A percentile compares a stretch with the other conserved stretches of the same genome.
These are phyloP conservation scores for Orbilia javanica DNA, from an alignment of 2,329 filamentous ascomycete species.

Conservation along the genomic window DNA sequence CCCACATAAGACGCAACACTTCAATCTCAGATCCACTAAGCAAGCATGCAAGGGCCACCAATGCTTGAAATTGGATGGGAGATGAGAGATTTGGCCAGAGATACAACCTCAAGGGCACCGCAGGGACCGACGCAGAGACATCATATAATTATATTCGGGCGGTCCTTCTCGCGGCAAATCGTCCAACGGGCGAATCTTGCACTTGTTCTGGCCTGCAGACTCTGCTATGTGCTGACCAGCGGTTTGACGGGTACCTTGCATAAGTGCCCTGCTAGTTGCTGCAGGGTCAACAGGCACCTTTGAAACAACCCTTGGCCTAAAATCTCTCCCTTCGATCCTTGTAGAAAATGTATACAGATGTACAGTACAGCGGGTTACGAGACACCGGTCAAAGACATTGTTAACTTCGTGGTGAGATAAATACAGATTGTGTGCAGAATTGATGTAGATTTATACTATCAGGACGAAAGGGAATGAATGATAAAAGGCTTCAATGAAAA, in stretches of 20 bases:
- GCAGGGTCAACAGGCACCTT: constrained; percentile 22
- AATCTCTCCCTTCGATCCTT: not conserved
- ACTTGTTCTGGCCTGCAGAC: not conserved
- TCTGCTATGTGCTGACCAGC: not conserved
- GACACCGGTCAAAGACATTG: not conserved
- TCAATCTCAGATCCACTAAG: constrained; percentile 13
- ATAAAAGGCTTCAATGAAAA: constrained; percentile 5
- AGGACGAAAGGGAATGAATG: not conserved
- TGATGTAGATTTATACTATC: not conserved
- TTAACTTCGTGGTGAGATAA: too few species aligned
- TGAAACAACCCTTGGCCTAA: constrained; percentile 19
- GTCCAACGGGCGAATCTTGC: not conserved
- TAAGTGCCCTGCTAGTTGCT: constrained; percentile 34
- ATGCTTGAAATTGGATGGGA: not conserved
- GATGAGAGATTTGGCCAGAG: not conserved
- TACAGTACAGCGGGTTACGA: not conserved
- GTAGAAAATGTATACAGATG: not conserved
- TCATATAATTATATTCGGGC: not conserved
- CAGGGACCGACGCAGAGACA: not conserved
- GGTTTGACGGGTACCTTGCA: constrained; percentile 58
- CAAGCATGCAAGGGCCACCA: constrained; percentile 10
- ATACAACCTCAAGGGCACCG: not conserved
- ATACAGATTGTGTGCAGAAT: too few species aligned
- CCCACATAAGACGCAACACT: constrained; percentile 24
- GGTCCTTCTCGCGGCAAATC: not conserved